Base-by-base conservation (phyloP, 306 rosid genomes). In the Lithocarpus polystachyus region DNA sequence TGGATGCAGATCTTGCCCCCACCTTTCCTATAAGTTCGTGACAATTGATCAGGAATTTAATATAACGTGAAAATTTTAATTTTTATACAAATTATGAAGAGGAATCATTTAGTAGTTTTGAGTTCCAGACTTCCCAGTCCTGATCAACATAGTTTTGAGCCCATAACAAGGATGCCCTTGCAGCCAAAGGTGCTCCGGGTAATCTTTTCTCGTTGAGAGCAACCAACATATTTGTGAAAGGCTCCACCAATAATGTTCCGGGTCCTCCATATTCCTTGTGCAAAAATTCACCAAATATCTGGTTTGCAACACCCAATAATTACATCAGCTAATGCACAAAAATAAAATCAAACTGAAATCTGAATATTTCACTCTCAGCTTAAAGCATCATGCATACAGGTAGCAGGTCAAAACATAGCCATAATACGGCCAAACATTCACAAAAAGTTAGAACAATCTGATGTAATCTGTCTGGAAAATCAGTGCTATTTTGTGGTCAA, bases 121-220 rank as follows among this genome's bases (percentile, higher is more conserved):
- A 78, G 79, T 85, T 87, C 89, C 90, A 84, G 81, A 76, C 22
- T 75, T 84, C 76, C 88, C 86, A 87, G 78, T 88, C 86, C 60
- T 85, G 82, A 72, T 89, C 97, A 48, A 87, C 87, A 84, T 74
- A 20, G 67, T 79, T 85, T 85, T 90, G 96, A 59, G 90, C 93
- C 96, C 94, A 90, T 76, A 93, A 77, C 18, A 80, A 81, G 11
- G 97, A 85, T 20, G 89, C 82, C 77, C 92, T 88, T 48, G 96
- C 90, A 35, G 97, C 96, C 76, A 87, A 48, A 75, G 86, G 79
- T 61, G 83, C 85, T 73, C 83, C 85, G 20, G 86, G 87, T 67
- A 89, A 71, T 62, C 79, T 84, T 71, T 62, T 86, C 73, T 84
- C 75, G 65, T 85, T 87, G 51, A 82, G 75, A 60, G 87, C 75